These are phyloP conservation scores for Dittrichia graveolens DNA, from an alignment of 129 eudicot genomes.

Conservation along the genomic window DNA sequence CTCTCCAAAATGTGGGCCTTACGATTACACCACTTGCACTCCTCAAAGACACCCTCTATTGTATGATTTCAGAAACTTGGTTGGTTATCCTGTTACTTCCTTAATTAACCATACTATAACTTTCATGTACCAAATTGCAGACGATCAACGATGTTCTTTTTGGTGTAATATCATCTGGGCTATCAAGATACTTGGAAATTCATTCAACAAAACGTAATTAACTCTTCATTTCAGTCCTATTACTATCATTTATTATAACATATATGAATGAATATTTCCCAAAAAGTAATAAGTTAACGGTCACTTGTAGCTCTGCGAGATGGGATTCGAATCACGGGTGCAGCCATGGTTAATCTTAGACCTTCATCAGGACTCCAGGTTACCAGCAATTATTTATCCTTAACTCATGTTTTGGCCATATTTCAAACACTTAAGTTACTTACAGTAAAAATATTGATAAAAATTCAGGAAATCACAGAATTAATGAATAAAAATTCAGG, in stretches of 20 bases:
- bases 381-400: background rate
- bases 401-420: background rate
- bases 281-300: background rate
- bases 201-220: constrained; percentile 57
- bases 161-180: constrained; percentile 75
- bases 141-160: constrained; percentile 83
- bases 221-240: background rate
- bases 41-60: no score
- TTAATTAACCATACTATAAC: background rate
- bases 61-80: no score
- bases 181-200: constrained; percentile 66
- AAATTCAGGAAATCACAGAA: constrained; percentile 56
- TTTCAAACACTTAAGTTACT: background rate
- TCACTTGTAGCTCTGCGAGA: constrained; percentile 45
- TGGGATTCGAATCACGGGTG: constrained; percentile 67
- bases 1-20: no score
- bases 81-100: background rate
- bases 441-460: background rate
- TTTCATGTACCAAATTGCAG: constrained; percentile 44
- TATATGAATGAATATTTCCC: no score
- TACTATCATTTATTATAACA: no score
- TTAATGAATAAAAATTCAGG: constrained; percentile 47
- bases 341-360: constrained; percentile 77
- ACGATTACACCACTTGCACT: no score
- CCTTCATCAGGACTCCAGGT: constrained; percentile 70